Conservation (phyloP, 768 basidiomycete species). For the Leccinum arenicola region DNA sequence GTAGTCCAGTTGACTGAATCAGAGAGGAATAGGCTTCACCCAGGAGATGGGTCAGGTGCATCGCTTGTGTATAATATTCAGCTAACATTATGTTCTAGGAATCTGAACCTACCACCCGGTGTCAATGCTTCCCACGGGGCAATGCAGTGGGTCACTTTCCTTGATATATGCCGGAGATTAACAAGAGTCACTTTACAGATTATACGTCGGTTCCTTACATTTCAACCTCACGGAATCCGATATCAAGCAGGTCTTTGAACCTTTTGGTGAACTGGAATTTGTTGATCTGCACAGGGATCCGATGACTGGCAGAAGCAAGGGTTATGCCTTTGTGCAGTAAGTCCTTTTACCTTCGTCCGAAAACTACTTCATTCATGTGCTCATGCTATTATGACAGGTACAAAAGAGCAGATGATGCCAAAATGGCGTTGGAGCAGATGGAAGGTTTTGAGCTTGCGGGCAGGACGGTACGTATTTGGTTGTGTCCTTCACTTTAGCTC, state of each 20-base stretch:
- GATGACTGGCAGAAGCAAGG: conserved; percentile 93
- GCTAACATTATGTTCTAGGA: conserved; percentile 40
- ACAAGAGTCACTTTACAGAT: conserved; percentile 41
- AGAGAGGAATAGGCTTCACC: conserved; percentile 86
- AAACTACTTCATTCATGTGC: background rate
- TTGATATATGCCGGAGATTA: conserved; percentile 10
- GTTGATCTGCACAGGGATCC: conserved; percentile 97
- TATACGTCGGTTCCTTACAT: conserved; percentile 96
- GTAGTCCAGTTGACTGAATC: conserved; percentile 97
- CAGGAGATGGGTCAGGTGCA: conserved; percentile 74
- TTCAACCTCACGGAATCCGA: conserved; percentile 97
- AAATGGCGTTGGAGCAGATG: conserved; percentile 98
- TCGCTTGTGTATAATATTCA: conserved; percentile 3
- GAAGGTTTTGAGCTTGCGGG: conserved; percentile 98
- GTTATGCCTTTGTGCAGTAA: conserved; percentile 96
- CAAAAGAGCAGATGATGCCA: conserved; percentile 88
- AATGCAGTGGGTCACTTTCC: conserved; percentile 67
- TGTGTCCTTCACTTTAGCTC: conserved; percentile 14
- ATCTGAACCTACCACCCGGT: conserved; percentile 81
- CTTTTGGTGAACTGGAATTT: conserved; percentile 97
- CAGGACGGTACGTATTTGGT: conserved; percentile 59
- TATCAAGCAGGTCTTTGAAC: conserved; percentile 98
- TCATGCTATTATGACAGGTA: conserved; percentile 50
- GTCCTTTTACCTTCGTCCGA: conserved; percentile 23
- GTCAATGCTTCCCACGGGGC: conserved; percentile 77